Conservation (phyloP, 306 rosid genomes). For the Vicia villosa region DNA sequence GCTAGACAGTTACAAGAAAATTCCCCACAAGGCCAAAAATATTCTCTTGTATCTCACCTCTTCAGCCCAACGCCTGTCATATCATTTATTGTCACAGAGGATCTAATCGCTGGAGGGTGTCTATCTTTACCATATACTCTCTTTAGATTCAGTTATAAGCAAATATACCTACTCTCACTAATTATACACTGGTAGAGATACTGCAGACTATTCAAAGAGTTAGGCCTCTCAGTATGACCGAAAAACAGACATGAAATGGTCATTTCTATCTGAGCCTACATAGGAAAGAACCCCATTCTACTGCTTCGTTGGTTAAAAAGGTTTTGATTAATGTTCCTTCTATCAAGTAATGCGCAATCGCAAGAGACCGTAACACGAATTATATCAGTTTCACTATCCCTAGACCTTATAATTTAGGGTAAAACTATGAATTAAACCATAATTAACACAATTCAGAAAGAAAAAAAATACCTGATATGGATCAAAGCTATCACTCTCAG, state of each 20-base stretch:
- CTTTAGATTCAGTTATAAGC: no score
- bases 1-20: neutral
- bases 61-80: neutral
- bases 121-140: no score
- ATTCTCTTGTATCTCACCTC: constrained; percentile 1
- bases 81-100: no score
- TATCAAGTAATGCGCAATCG: constrained; percentile 3
- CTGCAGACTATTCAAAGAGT: neutral
- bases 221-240: no score
- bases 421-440: neutral
- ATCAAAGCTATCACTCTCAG: constrained; percentile 93
- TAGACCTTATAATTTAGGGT: neutral
- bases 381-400: neutral
- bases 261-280: neutral
- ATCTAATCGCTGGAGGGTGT: no score
- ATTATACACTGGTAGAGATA: neutral
- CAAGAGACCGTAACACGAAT: neutral
- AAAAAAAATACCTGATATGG: constrained; percentile 76
- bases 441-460: neutral
- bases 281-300: constrained; percentile 1
- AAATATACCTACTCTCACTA: no score
- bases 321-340: neutral
- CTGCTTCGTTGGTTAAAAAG: neutral
- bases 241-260: neutral
- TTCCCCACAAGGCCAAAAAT: neutral